These are phyloP conservation scores for Amaranthus tricolor DNA, from an alignment of 179 eudicot species.

Conservation along the genomic window DNA sequence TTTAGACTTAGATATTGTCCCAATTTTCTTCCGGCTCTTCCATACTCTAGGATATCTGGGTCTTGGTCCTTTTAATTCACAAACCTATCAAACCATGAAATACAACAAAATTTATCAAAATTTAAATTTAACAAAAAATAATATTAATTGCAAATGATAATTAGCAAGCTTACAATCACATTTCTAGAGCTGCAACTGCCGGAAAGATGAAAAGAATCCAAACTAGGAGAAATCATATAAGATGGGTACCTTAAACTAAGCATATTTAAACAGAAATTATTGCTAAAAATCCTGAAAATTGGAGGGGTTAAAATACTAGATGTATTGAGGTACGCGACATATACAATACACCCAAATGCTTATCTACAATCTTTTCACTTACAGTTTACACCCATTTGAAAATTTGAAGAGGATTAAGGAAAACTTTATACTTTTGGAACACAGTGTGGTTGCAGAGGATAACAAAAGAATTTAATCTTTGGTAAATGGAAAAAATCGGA, in stretches of 20 bases:
- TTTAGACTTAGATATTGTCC: slow-evolving; percentile 77
- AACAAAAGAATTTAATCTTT: too few relatives aligned
- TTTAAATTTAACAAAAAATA: not conserved
- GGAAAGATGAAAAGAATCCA: slow-evolving; percentile 23
- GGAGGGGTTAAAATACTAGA: not conserved
- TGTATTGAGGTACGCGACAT: slow-evolving; percentile 6
- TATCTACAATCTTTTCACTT: too few relatives aligned
- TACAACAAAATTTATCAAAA: not conserved
- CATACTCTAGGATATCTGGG: slow-evolving; percentile 91
- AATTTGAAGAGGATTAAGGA: too few relatives aligned
- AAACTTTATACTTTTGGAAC: too few relatives aligned
- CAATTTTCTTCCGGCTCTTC: slow-evolving; percentile 67
- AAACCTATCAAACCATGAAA: slow-evolving; percentile 44
- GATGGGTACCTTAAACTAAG: slow-evolving; percentile 40
- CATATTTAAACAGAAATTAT: slow-evolving; percentile 25
- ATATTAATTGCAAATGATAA: not conserved
- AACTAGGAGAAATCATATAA: slow-evolving; percentile 25
- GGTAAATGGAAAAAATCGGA: too few relatives aligned
- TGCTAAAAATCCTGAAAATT: slow-evolving; percentile 6
- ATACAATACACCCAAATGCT: too few relatives aligned
- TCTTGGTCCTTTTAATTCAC: slow-evolving; percentile 91
- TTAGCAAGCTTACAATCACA: slow-evolving; percentile 39
- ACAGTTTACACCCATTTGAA: too few relatives aligned
- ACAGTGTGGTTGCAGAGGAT: too few relatives aligned
- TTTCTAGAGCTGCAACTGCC: slow-evolving; percentile 25